A percentile compares a stretch with the other conserved stretches of the same genome.
phyloP scores from a whole-genome alignment of 257 asterid species.

The Nicotiana noctiflora region DNA sequence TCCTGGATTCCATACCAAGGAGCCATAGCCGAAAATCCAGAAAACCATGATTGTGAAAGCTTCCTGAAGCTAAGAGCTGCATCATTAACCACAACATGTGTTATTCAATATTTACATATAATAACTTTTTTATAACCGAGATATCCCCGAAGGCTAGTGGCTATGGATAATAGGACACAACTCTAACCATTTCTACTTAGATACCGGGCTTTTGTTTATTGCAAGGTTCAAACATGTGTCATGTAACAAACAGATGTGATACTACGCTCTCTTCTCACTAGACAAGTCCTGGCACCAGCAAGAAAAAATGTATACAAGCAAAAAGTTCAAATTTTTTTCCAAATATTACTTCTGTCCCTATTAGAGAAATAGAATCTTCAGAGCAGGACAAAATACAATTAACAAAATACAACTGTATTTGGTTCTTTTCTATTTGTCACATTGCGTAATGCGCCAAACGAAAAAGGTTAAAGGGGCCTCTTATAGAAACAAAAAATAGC shows the following conservation, averaged over 20 bases:
- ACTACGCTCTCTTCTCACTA: too few species aligned
- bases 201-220: too few species aligned
- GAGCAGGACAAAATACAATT: background rate
- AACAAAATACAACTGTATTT: background rate
- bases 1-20: conserved; percentile 96
- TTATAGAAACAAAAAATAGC: background rate
- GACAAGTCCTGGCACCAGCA: background rate
- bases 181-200: too few species aligned
- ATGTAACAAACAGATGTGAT: too few species aligned
- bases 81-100: background rate
- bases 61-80: background rate
- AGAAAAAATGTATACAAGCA: background rate
- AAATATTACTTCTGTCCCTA: background rate
- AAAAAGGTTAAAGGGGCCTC: background rate
- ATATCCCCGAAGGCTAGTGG: too few species aligned
- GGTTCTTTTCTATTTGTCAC: background rate
- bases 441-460: background rate
- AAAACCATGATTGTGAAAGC: conserved; percentile 47
- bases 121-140: too few species aligned
- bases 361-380: background rate
- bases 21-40: conserved; percentile 90
- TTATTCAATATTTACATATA: background rate
- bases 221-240: too few species aligned
- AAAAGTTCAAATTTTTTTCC: background rate
- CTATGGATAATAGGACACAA: too few species aligned